Conservation (phyloP, 805 yeast species). For the Saccharomycopsis oosterbeekiorum region DNA sequence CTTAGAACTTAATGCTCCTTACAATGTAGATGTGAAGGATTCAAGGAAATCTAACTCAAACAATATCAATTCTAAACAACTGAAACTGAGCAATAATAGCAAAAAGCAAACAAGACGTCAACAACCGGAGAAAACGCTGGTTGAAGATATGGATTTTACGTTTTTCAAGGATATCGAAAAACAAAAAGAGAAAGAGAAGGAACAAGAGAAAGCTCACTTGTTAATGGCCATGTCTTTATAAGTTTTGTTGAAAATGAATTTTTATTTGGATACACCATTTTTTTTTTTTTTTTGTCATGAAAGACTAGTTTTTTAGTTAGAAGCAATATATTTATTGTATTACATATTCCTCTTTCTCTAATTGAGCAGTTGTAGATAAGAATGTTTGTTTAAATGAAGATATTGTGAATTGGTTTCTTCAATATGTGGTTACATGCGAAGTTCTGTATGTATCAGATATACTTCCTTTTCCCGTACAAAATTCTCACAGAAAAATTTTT, state of each 20-base stretch:
- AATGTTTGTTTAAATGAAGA: background rate
- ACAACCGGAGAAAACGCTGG: background rate
- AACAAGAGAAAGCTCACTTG: background rate
- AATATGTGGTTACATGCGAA: background rate
- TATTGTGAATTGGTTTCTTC: background rate
- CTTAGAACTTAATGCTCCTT: background rate
- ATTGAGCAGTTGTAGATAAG: background rate
- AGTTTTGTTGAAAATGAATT: background rate
- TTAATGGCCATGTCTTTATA: background rate
- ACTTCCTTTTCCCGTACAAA: background rate
- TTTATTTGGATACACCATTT: too few species aligned
- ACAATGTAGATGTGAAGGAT: background rate
- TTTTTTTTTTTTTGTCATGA: too few species aligned
- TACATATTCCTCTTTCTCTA: background rate
- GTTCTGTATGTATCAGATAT: background rate
- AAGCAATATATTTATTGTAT: too few species aligned
- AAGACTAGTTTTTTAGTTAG: too few species aligned
- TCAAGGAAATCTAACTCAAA: background rate
- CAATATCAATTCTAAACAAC: background rate
- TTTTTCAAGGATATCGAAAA: slow-evolving; percentile 9
- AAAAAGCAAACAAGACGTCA: background rate
- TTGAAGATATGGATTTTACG: slow-evolving; percentile 10
- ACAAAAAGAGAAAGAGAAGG: background rate
- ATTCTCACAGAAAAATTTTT: background rate
- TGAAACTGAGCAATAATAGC: background rate